phyloP scores from a whole-genome alignment of 306 rosid species.

The Trifolium dubium region DNA sequence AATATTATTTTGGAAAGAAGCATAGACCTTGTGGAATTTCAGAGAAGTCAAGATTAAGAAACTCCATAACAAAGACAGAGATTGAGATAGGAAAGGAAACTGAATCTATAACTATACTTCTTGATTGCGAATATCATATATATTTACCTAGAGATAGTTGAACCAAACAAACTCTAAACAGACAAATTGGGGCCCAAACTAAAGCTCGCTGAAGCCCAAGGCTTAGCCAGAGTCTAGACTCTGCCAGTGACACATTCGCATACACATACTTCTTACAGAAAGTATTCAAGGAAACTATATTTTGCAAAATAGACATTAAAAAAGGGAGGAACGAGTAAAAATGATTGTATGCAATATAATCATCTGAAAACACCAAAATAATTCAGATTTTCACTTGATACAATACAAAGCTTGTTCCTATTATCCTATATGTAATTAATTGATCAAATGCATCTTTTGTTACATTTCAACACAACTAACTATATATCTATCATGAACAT shows the following conservation, averaged over 20 bases:
- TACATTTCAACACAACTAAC: slow-evolving; percentile 27
- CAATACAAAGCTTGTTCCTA: slow-evolving; percentile 16
- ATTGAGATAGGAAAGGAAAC: not conserved
- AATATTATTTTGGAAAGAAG: slow-evolving; percentile 10
- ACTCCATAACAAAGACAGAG: not conserved
- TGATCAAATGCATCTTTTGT: slow-evolving; percentile 22
- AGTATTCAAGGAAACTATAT: not conserved
- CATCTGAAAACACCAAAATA: slow-evolving; percentile 5
- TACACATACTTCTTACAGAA: not conserved
- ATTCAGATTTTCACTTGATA: slow-evolving; percentile 16
- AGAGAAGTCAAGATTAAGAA: not conserved
- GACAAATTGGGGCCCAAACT: not conserved
- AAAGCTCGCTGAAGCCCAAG: not conserved
- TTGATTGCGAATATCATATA: not conserved
- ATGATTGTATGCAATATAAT: not conserved
- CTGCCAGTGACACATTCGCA: not conserved
- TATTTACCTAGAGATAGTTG: not conserved
- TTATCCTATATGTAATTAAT: slow-evolving; percentile 25
- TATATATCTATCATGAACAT: slow-evolving; percentile 5
- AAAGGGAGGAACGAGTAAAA: slow-evolving; percentile 17
- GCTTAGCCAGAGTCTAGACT: not conserved
- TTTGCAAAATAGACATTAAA: slow-evolving; percentile 30
- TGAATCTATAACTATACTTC: not conserved
- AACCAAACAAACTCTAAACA: slow-evolving; percentile 4
- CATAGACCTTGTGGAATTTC: slow-evolving; percentile 1